phyloP scores from a whole-genome alignment of 768 basidiomycete species.

The Boletus rubescentipes region DNA sequence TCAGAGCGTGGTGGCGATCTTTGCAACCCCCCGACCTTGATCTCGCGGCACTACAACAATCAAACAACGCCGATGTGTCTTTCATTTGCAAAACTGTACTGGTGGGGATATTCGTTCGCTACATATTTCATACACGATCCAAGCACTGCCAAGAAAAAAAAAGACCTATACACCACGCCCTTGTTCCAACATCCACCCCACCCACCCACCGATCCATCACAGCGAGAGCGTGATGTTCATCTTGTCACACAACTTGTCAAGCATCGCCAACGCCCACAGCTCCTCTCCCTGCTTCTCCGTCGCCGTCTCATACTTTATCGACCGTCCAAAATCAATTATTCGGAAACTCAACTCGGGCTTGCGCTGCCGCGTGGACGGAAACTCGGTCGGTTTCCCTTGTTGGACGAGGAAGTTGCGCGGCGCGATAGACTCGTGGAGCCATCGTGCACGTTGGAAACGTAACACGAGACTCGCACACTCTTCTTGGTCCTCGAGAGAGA shows the following conservation, averaged over 20 bases:
- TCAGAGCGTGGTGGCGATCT: too few species aligned
- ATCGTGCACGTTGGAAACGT: conserved; percentile 40
- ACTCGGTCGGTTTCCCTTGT: conserved; percentile 38
- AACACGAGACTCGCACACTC: conserved; percentile 43
- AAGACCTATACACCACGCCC: too few species aligned
- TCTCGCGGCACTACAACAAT: too few species aligned
- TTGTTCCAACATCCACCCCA: too few species aligned
- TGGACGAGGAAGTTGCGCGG: conserved; percentile 46
- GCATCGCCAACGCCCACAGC: conserved; percentile 2
- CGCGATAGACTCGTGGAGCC: conserved; percentile 43
- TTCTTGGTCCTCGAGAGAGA: conserved; percentile 37
- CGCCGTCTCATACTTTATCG: background rate
- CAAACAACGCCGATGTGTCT: too few species aligned
- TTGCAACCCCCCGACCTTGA: too few species aligned
- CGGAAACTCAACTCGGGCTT: conserved; percentile 38
- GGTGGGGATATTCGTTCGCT: too few species aligned
- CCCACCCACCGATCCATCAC: background rate
- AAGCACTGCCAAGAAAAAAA: too few species aligned
- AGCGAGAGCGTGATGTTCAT: conserved; percentile 6
- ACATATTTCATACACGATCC: too few species aligned
- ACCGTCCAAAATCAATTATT: conserved; percentile 52
- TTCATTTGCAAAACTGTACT: too few species aligned
- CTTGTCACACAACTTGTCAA: background rate
- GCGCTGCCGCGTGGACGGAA: conserved; percentile 1
- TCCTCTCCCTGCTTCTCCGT: conserved; percentile 8